Base-by-base conservation (phyloP, 805 yeast species). In the Blastobotrys attinorum region DNA sequence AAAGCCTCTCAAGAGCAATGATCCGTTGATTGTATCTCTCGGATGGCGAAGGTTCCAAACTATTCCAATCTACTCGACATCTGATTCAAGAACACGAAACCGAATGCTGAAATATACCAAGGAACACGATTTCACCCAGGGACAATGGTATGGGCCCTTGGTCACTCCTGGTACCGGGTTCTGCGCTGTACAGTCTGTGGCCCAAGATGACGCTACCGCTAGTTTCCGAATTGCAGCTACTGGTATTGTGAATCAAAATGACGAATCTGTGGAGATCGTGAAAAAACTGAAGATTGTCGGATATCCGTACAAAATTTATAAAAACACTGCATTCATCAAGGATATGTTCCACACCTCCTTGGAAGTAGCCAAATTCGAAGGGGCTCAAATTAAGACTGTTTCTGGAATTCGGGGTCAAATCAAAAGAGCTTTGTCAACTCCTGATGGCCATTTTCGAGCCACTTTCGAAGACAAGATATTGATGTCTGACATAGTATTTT, bases 11-110 rank as follows among this genome's bases (percentile, higher is more conserved):
- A 92, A 92, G 64, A 78, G 97, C 7, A 94, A 87, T 59, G 99
- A 92, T 66, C 98, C 99, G 1, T 71, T 94, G 52, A 87, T 92
- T 43, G 62, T 92, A 39, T 90, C 97, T 0, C 67, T 92, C 35
- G 99, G 99, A 31, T 92, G 98, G 99, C 79, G 99, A 69, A 75
- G 99, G 63, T 94, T 92, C 69, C 99, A 92, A 65, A 89, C 98
- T 0, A 67, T 90, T 44, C 99, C 99, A 6, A 75, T 92, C 21
- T 92, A 89, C 62, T 89, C 98, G 3, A 92, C 98, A 0, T 79
- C 95, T 4, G 99, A 92, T 64, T 92, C 98, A 4, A 76, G 99
- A 67, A 92, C 99, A 11, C 77, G 99, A 71, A 90, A 89, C 58
- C 82, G 98, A 69, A 86, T 92, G 96, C 74, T 92, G 66, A 92